Evolutionary conservation across 2,329 filamentous ascomycete species (phyloP).

Genomic region (Colletotrichum paranaense): DNA sequence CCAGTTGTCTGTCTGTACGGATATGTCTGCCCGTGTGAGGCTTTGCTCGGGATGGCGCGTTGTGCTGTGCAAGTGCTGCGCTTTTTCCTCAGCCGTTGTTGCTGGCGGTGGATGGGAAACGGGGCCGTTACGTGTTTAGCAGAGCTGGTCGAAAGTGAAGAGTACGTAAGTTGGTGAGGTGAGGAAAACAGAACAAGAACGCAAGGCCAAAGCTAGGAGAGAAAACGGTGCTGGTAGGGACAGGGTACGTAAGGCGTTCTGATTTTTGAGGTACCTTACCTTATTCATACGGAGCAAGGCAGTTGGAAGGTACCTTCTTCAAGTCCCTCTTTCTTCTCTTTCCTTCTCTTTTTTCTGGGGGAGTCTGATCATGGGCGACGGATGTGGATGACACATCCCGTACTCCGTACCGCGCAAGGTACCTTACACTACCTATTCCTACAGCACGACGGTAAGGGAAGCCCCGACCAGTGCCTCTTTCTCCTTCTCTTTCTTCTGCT

Average conservation of each 20-base stretch:
- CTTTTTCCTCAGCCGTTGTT: neutral
- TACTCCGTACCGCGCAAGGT: neutral
- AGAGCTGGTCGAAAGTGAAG: neutral
- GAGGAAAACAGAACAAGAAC: neutral
- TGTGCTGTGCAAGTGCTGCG: conserved; percentile 2
- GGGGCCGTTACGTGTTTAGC: neutral
- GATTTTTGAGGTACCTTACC: neutral
- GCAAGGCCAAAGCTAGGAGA: neutral
- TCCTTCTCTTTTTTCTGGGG: neutral
- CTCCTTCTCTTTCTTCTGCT: neutral
- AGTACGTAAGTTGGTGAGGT: conserved; percentile 6
- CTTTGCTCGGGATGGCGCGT: conserved; percentile 10
- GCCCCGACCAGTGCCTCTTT: neutral
- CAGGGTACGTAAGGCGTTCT: neutral
- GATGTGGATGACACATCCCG: neutral
- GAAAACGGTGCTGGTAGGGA: neutral
- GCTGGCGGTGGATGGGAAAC: conserved; percentile 2
- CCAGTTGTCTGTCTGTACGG: neutral
- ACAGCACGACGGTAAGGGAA: neutral
- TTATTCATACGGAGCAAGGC: neutral
- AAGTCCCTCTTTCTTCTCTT: neutral
- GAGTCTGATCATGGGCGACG: neutral
- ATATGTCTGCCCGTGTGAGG: conserved; percentile 5
- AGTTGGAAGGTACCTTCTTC: neutral
- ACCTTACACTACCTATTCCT: neutral